Evolutionary conservation across 2,329 filamentous ascomycete genomes (phyloP), one percentile per base, ranked within the genome.

Genomic region (Nectriaceae sp.): DNA sequence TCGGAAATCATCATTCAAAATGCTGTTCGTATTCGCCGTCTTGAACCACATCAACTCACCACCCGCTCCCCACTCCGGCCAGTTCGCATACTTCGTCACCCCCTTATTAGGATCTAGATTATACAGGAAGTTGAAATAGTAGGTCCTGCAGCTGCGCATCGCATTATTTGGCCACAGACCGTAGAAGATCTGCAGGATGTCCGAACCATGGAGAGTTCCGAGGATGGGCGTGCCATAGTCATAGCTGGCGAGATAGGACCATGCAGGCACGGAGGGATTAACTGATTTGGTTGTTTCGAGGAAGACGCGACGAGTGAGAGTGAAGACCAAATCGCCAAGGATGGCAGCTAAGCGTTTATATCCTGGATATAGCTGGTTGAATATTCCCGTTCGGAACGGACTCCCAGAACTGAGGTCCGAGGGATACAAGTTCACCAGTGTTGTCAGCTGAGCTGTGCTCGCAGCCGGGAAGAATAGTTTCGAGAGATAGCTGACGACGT

Each of bases 271-370:
- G n/a, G 61, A 39, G 0, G 84, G 83, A 53, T 83, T 76, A 11
- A 72, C 69, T 1, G 69, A 45, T 0, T 65, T 61, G 2, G 81
- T 66, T 0, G 61, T 49, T 11, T 75, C 62, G 19, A 94, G 78
- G 65, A 89, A 85, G 4, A 77, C 51, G 15, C 89, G 83, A 1
- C 89, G 82, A 0, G 83, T 81, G 0, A 94, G 75, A 0, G 85
- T 92, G 69, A 94, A 93, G 2, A 81, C 81, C 0, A 90, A 60
- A 62, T 94, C 89, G 13, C 89, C 89, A 0, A 92, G 72, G 21
- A 93, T 80, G 29, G 89, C 88, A 2, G 87, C 84, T 0, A 90
- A 72, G 13, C 87, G 85, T 69, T 92, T 93, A 76, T 84, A 92
- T 55, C 89, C 80, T 0, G 89, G 87, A 63, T 89, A 91, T 61